A percentile compares a stretch with the other conserved stretches of the same genome.
phyloP scores from a whole-genome alignment of 1,284 basidiomycete species.

The Irpex sp. region DNA sequence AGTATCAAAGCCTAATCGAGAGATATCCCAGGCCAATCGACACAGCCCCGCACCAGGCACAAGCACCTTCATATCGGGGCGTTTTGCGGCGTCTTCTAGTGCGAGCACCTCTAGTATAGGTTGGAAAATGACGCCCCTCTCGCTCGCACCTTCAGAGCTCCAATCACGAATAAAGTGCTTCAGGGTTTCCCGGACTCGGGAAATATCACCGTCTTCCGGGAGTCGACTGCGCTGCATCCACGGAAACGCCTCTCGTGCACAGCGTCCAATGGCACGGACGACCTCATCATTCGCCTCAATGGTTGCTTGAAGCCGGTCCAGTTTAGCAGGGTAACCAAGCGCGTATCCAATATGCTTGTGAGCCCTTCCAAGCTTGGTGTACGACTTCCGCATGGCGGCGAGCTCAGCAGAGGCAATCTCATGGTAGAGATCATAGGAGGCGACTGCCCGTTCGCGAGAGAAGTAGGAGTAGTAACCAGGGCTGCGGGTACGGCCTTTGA shows the following conservation, averaged over 20 bases:
- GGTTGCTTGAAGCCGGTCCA: constrained; percentile 41
- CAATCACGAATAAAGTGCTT: constrained; percentile 70
- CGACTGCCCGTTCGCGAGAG: constrained; percentile 22
- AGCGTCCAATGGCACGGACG: constrained; percentile 41
- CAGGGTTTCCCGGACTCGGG: constrained; percentile 50
- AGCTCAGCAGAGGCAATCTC: constrained; percentile 20
- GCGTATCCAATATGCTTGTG: constrained; percentile 45
- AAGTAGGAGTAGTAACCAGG: constrained; percentile 16
- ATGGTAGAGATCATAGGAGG: constrained; percentile 26
- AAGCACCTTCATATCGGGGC: constrained; percentile 41
- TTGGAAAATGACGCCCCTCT: constrained; percentile 49
- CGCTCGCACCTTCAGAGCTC: constrained; percentile 50
- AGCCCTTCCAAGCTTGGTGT: constrained; percentile 19
- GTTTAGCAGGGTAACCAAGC: constrained; percentile 51
- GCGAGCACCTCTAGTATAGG: constrained; percentile 50
- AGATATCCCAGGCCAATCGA: constrained; percentile 64
- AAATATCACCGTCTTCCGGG: constrained; percentile 33
- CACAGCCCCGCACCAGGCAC: constrained; percentile 64
- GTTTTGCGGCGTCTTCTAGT: constrained; percentile 20
- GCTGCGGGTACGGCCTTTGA: constrained; percentile 14
- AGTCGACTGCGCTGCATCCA: constrained; percentile 3
- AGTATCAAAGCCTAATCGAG: constrained; percentile 50
- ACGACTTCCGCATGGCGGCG: constrained; percentile 22
- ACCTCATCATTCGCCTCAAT: constrained; percentile 44
- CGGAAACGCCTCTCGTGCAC: constrained; percentile 30